These are phyloP conservation scores for Acanthamoeba quina DNA, from an alignment of 208 protist genomes.

Conservation along the genomic window DNA sequence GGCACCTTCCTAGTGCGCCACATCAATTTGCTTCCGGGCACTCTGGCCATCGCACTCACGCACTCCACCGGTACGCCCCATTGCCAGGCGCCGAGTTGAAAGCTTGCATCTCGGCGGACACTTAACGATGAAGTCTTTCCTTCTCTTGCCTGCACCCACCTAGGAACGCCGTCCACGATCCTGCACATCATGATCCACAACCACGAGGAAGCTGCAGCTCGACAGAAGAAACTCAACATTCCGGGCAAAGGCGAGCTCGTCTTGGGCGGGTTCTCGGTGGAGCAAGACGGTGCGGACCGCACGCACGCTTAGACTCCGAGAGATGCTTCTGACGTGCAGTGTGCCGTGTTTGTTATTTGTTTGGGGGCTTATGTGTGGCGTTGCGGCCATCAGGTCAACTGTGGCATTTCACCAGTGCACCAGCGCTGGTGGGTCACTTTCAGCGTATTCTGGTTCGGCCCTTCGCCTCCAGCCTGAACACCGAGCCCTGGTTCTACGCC, in stretches of 20 bases:
- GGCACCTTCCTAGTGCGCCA: conserved; percentile 68
- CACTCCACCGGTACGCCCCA: conserved; percentile 5
- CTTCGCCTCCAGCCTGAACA: not conserved
- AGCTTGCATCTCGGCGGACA: not conserved
- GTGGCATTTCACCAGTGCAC: conserved; percentile 54
- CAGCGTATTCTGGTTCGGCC: conserved; percentile 8
- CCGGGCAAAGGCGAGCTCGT: conserved; percentile 19
- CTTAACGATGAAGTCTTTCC: not conserved
- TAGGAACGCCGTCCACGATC: not conserved
- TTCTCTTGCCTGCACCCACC: not conserved
- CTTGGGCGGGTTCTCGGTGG: conserved; percentile 36
- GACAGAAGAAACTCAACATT: not conserved
- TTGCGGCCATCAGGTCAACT: not conserved
- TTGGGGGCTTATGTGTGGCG: too few species aligned
- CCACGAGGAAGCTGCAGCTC: conserved; percentile 33
- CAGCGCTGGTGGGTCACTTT: conserved; percentile 14
- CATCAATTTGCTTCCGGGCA: conserved; percentile 41
- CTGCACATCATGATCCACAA: conserved; percentile 63
- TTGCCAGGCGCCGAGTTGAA: not conserved
- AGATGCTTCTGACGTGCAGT: too few species aligned
- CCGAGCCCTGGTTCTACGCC: conserved; percentile 69
- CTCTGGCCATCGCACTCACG: conserved; percentile 53
- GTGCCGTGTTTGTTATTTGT: too few species aligned
- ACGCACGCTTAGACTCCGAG: not conserved
- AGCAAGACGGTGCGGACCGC: conserved; percentile 49